Evolutionary conservation across 1,284 basidiomycete species (phyloP).

Genomic region (Cystobasidium slooffiae): DNA sequence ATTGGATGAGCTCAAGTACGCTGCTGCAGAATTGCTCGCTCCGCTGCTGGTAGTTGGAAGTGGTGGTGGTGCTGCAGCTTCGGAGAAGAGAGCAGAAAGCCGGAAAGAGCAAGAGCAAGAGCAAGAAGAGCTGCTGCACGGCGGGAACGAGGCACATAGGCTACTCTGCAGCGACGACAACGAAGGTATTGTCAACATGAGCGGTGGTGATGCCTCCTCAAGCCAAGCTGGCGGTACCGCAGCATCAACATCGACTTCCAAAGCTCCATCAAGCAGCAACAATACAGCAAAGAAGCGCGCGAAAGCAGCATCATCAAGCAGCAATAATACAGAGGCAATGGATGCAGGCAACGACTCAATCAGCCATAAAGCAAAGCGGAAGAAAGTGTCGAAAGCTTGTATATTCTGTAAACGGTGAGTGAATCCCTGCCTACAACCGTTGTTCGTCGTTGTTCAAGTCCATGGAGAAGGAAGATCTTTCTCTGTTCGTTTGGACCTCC

Average conservation of each 20-base stretch:
- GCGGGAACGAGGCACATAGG: background rate
- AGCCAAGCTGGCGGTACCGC: background rate
- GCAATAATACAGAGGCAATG: background rate
- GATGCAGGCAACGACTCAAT: background rate
- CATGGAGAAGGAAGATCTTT: background rate
- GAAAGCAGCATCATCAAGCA: background rate
- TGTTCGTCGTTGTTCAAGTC: background rate
- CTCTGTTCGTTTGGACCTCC: no score
- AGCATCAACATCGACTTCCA: constrained; percentile 1
- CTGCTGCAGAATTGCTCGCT: constrained; percentile 8
- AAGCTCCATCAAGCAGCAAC: constrained; percentile 3
- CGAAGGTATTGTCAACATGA: background rate
- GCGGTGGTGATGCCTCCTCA: background rate
- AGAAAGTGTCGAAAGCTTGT: constrained; percentile 42
- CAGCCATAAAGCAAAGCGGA: constrained; percentile 19
- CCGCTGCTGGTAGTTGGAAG: background rate
- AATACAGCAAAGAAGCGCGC: background rate
- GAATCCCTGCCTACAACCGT: background rate
- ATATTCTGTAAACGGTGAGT: constrained; percentile 44
- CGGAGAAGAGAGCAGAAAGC: constrained; percentile 13
- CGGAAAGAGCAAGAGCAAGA: background rate
- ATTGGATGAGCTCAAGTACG: constrained; percentile 1
- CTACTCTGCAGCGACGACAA: no score
- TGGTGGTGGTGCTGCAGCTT: background rate
- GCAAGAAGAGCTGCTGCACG: background rate